Evolutionary conservation across 345 rosid species (phyloP), one percentile per base, ranked within the genome.

Genomic region (Sonneratia caseolaris): DNA sequence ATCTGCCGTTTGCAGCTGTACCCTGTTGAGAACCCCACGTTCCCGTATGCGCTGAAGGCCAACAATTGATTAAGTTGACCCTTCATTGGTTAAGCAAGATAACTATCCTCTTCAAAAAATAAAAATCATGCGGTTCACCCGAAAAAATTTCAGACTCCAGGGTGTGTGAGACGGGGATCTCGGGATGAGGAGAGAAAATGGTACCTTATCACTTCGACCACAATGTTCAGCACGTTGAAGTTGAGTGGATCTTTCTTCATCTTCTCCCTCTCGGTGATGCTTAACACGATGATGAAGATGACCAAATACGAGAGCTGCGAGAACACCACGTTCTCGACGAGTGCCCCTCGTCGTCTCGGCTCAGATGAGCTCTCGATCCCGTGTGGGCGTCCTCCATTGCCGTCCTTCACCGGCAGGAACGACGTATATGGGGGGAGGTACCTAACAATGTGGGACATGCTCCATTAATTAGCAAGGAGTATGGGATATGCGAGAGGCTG

Each of bases 11-110:
- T 36, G 40, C 86, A 81, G 53, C 86, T 77, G 42, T 83, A 83
- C 14, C 86, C 86, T 21, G 37, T 75, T 21, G 82, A 49, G 18
- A 81, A 83, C 27, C 86, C 86, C 68, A 83, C 84, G n/a, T 79
- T 75, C 16, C 84, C 86, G 37, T 83, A 83, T 18, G 82, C 84
- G 55, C 86, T 80, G 79, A 7, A 73, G 22, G 18, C 3, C 59
- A 27, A 27, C 32, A 27, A 27, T 27, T 27, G 32, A 27, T 27
- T 27, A 27, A 27, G 32, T 27, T 27, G 32, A 27, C 1, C 32
- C 32, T 27, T 27, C 32, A 27, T 27, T 27, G 32, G 32, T 27
- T 27, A 27, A 27, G 32, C 32, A 27, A 27, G 32, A 27, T 27
- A 27, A 27, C 32, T 27, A 27, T 27, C 32, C 32, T 27, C 32